Evolutionary conservation across 108 stramenopile species (phyloP), one percentile per base, ranked within the genome.

Genomic region (Pseudonitzschia multiseries): DNA sequence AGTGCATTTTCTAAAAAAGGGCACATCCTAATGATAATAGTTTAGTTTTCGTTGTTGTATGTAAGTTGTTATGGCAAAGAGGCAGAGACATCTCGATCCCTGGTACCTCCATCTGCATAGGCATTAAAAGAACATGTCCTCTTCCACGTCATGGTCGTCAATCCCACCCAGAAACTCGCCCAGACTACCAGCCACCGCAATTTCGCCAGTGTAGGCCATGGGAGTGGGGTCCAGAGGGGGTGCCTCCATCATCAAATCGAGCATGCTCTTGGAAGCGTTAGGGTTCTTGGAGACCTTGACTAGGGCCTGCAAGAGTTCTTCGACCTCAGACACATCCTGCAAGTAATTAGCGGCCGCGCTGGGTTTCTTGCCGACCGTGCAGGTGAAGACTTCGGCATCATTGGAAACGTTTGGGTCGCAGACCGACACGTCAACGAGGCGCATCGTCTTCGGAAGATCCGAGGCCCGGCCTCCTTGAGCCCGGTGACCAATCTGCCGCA

Each of bases 301-400:
- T 27, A 99, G 80, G 24, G 84, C 85, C 32, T 93, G 79, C 57
- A 97, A 78, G 29, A 99, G 79, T 72, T 97, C 97, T 51, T 93
- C 84, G 9, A 97, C 97, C 68, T 93, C 94, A 36, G 86, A 87
- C 8, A 95, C 93, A 51, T 97, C 96, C 54, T 97, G 94, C 40
- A 99, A 71, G 73, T 95, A 99, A 67, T 86, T 91, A 4, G 89
- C 90, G n/a, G 99, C 99, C 20, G 89, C 93, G 67, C 92, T 91
- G 4, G 98, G 98, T 78, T 98, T 99, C 84, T 97, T 97, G 8
- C 99, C 99, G 31, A 99, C 96, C 3, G 96, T 97, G 36, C 88
- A 85, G 1, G 97, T 97, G 69, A 96, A 97, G 66, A 78, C 78
- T 70, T 88, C 79, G 71, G 94, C 63, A 41, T 89, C 71, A 10